A percentile compares a stretch with the other conserved stretches of the same genome.
phyloP scores from a whole-genome alignment of 768 basidiomycete species.

The Strobilomyces confusus region DNA sequence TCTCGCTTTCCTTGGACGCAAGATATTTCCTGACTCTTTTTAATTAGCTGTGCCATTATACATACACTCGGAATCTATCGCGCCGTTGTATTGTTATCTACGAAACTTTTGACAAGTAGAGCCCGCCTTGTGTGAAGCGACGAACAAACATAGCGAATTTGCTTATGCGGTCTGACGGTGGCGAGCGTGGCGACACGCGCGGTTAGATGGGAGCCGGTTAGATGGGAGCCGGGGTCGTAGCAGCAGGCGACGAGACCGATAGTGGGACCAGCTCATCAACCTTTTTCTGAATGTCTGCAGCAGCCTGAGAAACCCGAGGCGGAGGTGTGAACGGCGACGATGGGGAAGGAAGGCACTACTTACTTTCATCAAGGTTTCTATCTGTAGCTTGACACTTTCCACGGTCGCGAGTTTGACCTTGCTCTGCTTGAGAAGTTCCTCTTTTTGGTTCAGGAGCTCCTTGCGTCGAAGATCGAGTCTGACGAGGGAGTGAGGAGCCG shows the following conservation, averaged over 20 bases:
- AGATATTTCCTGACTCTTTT: slow-evolving; percentile 14
- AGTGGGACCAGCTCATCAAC: slow-evolving; percentile 63
- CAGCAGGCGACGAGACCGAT: slow-evolving; percentile 28
- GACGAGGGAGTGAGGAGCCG: slow-evolving; percentile 6
- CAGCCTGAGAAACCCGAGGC: slow-evolving; percentile 43
- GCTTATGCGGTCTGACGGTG: neutral
- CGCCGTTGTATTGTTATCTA: slow-evolving; percentile 33
- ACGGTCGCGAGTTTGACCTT: slow-evolving; percentile 66
- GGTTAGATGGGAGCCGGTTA: slow-evolving; percentile 25
- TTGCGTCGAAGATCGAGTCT: slow-evolving; percentile 72
- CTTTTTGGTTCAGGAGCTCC: slow-evolving; percentile 66
- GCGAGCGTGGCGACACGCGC: neutral
- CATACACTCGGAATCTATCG: slow-evolving; percentile 23
- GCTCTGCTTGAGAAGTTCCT: slow-evolving; percentile 77
- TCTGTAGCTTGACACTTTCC: slow-evolving; percentile 75
- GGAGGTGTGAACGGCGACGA: slow-evolving; percentile 8
- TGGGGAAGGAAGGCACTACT: slow-evolving; percentile 35
- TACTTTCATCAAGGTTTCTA: slow-evolving; percentile 76
- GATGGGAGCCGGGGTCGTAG: slow-evolving; percentile 25
- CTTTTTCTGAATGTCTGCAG: slow-evolving; percentile 70
- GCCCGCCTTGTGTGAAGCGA: slow-evolving; percentile 7
- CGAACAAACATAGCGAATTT: slow-evolving; percentile 2
- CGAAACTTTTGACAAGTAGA: slow-evolving; percentile 18
- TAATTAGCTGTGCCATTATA: slow-evolving; percentile 21
- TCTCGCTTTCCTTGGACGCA: slow-evolving; percentile 11